A percentile compares a stretch with the other conserved stretches of the same genome.
phyloP scores from a whole-genome alignment of 1,284 basidiomycete species.

The Anthracocystis walkeri region DNA sequence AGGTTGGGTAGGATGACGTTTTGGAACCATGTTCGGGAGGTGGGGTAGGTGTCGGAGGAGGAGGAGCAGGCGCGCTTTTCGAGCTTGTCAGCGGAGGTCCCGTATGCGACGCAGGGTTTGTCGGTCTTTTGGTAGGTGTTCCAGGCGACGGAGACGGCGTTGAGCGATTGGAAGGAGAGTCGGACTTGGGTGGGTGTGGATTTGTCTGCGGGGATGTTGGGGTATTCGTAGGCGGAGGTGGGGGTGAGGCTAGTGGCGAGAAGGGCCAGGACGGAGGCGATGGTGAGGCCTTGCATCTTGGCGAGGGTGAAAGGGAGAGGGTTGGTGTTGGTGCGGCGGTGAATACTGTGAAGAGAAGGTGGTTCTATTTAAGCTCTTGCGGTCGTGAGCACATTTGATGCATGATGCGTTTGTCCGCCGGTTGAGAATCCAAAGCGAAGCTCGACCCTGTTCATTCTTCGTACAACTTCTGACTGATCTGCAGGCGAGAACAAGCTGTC shows the following conservation, averaged over 20 bases:
- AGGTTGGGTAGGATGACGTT: conserved; percentile 43
- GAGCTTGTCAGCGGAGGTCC: conserved; percentile 22
- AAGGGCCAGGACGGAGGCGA: conserved; percentile 20
- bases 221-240: conserved; percentile 28
- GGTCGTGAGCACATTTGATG: neutral
- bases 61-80: conserved; percentile 28
- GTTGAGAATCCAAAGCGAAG: neutral
- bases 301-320: neutral
- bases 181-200: conserved; percentile 52
- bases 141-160: conserved; percentile 56
- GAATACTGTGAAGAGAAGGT: neutral
- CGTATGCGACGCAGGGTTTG: conserved; percentile 49
- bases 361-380: conserved; percentile 4
- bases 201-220: conserved; percentile 46
- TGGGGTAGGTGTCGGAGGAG: conserved; percentile 50
- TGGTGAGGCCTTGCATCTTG: conserved; percentile 20
- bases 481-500: neutral
- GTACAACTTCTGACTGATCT: neutral
- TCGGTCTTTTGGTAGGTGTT: conserved; percentile 48
- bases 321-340: neutral
- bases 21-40: conserved; percentile 57
- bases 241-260: conserved; percentile 6
- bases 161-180: conserved; percentile 34
- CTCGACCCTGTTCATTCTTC: neutral
- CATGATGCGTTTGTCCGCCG: neutral